Evolutionary conservation across 2,329 filamentous ascomycete species (phyloP).

Genomic region (Neopestalotiopsis rosae): DNA sequence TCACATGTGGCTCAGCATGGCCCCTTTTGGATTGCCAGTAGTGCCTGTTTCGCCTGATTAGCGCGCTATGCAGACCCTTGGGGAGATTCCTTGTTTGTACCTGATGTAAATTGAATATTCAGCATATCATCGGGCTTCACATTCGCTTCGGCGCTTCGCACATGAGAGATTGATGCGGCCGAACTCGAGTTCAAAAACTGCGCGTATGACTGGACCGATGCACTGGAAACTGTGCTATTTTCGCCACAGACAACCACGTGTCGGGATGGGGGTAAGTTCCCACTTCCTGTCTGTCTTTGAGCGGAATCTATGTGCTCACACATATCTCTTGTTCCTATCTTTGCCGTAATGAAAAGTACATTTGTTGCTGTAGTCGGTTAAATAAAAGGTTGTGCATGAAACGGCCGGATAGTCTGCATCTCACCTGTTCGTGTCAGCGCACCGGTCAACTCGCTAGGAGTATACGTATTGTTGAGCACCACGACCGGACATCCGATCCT

Average conservation of each 20-base stretch:
- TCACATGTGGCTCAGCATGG: background rate
- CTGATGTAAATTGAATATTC: constrained; percentile 2
- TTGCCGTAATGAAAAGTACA: background rate
- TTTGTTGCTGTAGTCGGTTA: background rate
- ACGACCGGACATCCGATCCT: constrained; percentile 37
- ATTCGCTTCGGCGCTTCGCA: background rate
- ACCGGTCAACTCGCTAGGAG: constrained; percentile 17
- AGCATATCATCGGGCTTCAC: background rate
- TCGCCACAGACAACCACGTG: background rate
- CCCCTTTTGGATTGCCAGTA: background rate
- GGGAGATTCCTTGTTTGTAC: background rate
- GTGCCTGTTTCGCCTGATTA: background rate
- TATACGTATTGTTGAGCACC: constrained; percentile 40
- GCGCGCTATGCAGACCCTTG: background rate
- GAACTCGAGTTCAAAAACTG: background rate
- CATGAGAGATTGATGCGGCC: background rate
- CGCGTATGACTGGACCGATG: background rate
- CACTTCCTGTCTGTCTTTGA: background rate
- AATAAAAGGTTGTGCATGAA: background rate
- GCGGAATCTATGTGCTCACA: background rate
- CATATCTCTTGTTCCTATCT: background rate
- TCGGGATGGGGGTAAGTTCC: background rate
- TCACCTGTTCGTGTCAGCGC: constrained; percentile 7
- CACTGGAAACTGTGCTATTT: background rate
- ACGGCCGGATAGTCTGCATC: background rate